Evolutionary conservation across 352 stramenopile species (phyloP), one percentile per base, ranked within the genome.

Genomic region (Phytophthora citrophthora): DNA sequence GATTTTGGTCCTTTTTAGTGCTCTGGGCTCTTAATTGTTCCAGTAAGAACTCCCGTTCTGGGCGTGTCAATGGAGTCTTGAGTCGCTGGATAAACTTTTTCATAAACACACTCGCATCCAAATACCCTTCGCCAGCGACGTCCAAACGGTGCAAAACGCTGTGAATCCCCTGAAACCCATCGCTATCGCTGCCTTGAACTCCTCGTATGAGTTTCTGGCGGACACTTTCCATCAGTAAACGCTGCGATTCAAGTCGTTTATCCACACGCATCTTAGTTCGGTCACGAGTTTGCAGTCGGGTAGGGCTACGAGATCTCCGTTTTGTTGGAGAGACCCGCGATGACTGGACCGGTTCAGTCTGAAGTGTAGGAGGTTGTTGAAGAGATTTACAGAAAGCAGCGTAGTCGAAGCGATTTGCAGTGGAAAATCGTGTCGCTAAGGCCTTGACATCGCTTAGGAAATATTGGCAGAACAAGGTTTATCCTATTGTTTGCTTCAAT

Each of bases 181-280:
- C 49, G 1, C 46, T 56, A 2, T 74, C 57, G 5, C 59, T 29
- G 3, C 74, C 67, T 26, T 79, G 41, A 4, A 88, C 51, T 0
- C 81, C 81, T 11, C 58, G 73, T 9, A 89, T 62, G 8, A 89
- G 62, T 60, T 91, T 91, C 11, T 68, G 69, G 5, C 79, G 79
- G 44, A 89, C 77, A 32, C 73, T 83, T 18, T 77, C 62, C 38
- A 68, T 74, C 2, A 86, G 48, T 15, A 88, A 32, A 0, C 77
- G 68, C 47, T 89, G 82, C 0, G 64, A 71, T 49, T 89, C 79
- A 3, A 91, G 49, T 10, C 77, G 73, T 13, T 68, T 61, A 39
- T 89, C 79, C 1, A 89, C 64, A 4, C 77, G 79, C 24, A 90
- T 85, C 11, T 50, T 47, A 20, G 13, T 16, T 39, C 64, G 46